Evolutionary conservation across 345 rosid species (phyloP), one percentile per base, ranked within the genome.

Genomic region (Melastoma malabathricum): DNA sequence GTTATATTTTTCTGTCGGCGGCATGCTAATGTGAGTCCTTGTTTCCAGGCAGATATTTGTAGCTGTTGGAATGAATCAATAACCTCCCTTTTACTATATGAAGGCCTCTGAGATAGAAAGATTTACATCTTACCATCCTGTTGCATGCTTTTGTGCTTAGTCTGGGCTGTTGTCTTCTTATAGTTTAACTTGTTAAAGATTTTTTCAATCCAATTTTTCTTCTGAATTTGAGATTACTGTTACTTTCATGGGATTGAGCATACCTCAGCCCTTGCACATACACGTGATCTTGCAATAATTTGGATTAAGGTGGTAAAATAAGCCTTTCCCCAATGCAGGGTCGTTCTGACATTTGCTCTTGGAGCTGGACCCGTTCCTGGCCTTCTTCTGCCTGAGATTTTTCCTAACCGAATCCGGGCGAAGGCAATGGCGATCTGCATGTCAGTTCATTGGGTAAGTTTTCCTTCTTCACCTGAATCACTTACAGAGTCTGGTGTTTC

Each of bases 291-390:
- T 34, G 41, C 41, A 34, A 5, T 8, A 34, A 34, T 34, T 12
- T 1, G 2, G 41, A 34, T 34, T 34, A 34, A 34, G 55, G 13
- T 34, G 44, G 19, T 31, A 17, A 34, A 10, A 48, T 60, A 53
- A 58, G 25, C 54, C 1, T 38, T 50, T 23, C 51, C 55, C 31
- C 62, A 44, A 6, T 72, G 47, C 81, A 92, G 98, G 86, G 87
- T 82, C 63, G 98, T 92, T 59, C 68, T 92, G 18, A 72, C 97
- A 48, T 92, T 92, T 71, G 81, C 98, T 22, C 23, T 84, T 16
- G 98, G 98, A 75, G 98, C 97, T 66, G 98, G 98, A 56, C 98
- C 97, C 48, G 97, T 92, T 62, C 97, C 98, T 17, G 72, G 86
- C 71, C 82, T 92, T 48, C 97, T 92, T 60, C 81, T 92, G 13